Evolutionary conservation across 768 basidiomycete species (phyloP).

Genomic region (Russula abietina): DNA sequence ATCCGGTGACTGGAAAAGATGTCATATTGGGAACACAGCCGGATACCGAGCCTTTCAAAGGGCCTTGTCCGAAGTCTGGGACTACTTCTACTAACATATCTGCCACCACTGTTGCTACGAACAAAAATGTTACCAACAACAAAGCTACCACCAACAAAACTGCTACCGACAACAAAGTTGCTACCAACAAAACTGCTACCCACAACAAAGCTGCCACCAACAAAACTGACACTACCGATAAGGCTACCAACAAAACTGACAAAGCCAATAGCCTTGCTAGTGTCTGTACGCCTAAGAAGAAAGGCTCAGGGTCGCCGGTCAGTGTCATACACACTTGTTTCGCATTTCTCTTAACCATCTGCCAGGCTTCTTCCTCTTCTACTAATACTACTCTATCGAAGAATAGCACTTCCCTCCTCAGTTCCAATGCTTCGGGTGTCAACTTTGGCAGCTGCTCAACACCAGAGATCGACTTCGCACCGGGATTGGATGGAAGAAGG

Average conservation of each 20-base stretch:
- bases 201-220: too few relatives aligned
- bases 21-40: slow-evolving; percentile 44
- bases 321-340: slow-evolving; percentile 28
- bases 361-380: neutral
- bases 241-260: too few relatives aligned
- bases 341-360: neutral
- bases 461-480: slow-evolving; percentile 50
- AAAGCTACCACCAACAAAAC: too few relatives aligned
- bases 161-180: too few relatives aligned
- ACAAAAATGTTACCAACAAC: neutral
- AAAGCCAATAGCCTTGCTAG: too few relatives aligned
- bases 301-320: neutral
- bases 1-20: slow-evolving; percentile 32
- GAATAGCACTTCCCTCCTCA: too few relatives aligned
- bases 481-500: slow-evolving; percentile 46
- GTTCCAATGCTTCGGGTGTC: slow-evolving; percentile 9
- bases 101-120: too few relatives aligned
- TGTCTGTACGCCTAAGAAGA: neutral
- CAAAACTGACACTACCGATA: too few relatives aligned
- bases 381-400: too few relatives aligned
- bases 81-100: too few relatives aligned
- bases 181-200: too few relatives aligned
- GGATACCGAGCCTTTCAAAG: slow-evolving; percentile 30
- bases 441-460: slow-evolving; percentile 53
- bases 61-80: slow-evolving; percentile 1